Base-by-base conservation (phyloP, 2,329 filamentous ascomycete species). In the Colletotrichum paranaense region DNA sequence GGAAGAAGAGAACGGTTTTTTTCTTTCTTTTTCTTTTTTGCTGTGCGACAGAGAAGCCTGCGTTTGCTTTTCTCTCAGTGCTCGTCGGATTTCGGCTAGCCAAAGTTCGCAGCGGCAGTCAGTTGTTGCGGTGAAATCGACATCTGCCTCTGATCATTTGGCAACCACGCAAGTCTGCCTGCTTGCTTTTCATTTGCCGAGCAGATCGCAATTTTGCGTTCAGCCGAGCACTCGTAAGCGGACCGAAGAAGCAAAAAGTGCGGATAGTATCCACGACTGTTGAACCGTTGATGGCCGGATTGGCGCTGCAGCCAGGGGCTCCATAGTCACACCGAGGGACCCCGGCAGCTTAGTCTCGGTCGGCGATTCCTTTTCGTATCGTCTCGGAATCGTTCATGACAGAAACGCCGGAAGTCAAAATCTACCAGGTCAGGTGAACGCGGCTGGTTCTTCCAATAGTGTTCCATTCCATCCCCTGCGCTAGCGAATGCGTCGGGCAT, bases 371-470 rank as follows among this genome's bases (percentile, higher is more conserved):
- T 8, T 22, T 30, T 59, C 32, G 53, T 35, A 38, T 64, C 60
- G n/a, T 60, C 66, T 63, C 53, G 59, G 42, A 58, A 52, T 8
- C 32, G 24, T 42, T 68, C 57, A 59, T 53, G 58, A 72, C 53
- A 60, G 60, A 60, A 55, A 16, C 28, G 19, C 32, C 24, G 32
- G 32, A 56, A 60, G 59, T 70, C 66, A 64, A 69, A 56, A 65
- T 59, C 55, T 26, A 58, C 49, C 26, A 59, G 55, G 66, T 60
- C 66, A 69, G 67, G 53, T 69, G 66, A 69, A 42, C 55, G 66
- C 67, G 67, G 59, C 46, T 57, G 59, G 67, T 30, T 70, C 60
- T 70, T 53, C 60, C 70, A 70, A 56, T 64, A 38, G 46, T 70
- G 66, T 49, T 60, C 46, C 66, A 32, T 70, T 60, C 52, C 60